Evolutionary conservation across 129 eudicot genomes (phyloP).

Genomic region (Gnaphalium uliginosum): DNA sequence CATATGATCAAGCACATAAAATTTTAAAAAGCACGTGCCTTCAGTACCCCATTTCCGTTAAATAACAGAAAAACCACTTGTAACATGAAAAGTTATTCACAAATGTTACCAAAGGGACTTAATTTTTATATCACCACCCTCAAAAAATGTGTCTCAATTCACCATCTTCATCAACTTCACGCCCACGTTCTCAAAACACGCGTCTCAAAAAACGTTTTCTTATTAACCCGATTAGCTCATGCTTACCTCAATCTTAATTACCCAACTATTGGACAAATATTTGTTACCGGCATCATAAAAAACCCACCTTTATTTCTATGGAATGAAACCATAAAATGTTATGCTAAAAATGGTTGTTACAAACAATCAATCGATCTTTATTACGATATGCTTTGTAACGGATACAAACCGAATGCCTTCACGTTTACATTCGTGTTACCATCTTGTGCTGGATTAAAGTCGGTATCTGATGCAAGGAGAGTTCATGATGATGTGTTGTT

Average conservation of each 20-base stretch:
- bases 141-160: slow-evolving; percentile 18
- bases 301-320: slow-evolving; percentile 39
- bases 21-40: too few relatives aligned
- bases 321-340: slow-evolving; percentile 34
- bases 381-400: slow-evolving; percentile 23
- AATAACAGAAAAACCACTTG: background rate
- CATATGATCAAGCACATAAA: background rate
- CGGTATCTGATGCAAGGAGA: slow-evolving; percentile 21
- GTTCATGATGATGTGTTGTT: slow-evolving; percentile 27
- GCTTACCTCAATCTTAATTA: slow-evolving; percentile 29
- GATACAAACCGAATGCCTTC: slow-evolving; percentile 33
- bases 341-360: slow-evolving; percentile 14
- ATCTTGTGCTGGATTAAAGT: slow-evolving; percentile 35
- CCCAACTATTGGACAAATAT: slow-evolving; percentile 7
- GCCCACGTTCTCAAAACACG: slow-evolving; percentile 31
- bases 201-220: slow-evolving; percentile 18
- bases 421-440: slow-evolving; percentile 42
- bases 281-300: slow-evolving; percentile 1
- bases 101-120: slow-evolving; percentile 18
- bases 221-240: slow-evolving; percentile 40
- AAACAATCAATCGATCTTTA: slow-evolving; percentile 34
- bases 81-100: background rate
- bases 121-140: slow-evolving; percentile 29
- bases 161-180: slow-evolving; percentile 33
- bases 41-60: background rate